A percentile compares a stretch with the other conserved stretches of the same genome.
Conservation (phyloP, 129 eudicot genomes). For the Erigeron canadensis region DNA sequence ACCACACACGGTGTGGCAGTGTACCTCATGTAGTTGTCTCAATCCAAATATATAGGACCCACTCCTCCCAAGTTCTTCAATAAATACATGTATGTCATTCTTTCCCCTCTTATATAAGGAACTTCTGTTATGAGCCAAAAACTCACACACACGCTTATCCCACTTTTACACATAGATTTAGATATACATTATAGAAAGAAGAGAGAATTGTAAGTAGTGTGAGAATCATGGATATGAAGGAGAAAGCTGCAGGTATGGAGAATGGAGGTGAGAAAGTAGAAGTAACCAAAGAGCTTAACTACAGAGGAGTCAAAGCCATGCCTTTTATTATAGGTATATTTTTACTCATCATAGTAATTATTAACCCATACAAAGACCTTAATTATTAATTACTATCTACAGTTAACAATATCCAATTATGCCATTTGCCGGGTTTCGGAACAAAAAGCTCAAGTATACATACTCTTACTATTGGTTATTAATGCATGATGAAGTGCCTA, state of each 20-base stretch:
- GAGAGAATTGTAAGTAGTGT: background rate
- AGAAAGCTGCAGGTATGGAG: conserved; percentile 23
- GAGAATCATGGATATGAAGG: conserved; percentile 23
- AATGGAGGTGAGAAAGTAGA: conserved; percentile 34
- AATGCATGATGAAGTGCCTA: conserved; percentile 7
- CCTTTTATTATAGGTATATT: conserved; percentile 45
- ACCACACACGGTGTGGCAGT: background rate
- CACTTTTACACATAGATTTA: background rate
- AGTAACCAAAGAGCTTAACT: conserved; percentile 32
- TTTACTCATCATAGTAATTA: background rate
- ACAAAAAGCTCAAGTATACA: too few species aligned
- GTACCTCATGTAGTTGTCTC: background rate
- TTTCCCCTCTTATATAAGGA: background rate
- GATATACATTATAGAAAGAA: background rate
- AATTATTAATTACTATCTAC: too few species aligned
- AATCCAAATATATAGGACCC: conserved; percentile 3
- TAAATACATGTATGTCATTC: conserved; percentile 18
- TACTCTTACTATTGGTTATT: background rate
- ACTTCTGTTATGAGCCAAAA: conserved; percentile 7
- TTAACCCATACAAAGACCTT: background rate
- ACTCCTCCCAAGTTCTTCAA: background rate
- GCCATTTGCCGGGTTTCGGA: too few species aligned
- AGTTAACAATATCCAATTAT: too few species aligned
- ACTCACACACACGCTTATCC: background rate
- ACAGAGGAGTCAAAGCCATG: conserved; percentile 58